Evolutionary conservation across 306 rosid genomes (phyloP), one percentile per base, ranked within the genome.

Genomic region (Prunus campanulata): DNA sequence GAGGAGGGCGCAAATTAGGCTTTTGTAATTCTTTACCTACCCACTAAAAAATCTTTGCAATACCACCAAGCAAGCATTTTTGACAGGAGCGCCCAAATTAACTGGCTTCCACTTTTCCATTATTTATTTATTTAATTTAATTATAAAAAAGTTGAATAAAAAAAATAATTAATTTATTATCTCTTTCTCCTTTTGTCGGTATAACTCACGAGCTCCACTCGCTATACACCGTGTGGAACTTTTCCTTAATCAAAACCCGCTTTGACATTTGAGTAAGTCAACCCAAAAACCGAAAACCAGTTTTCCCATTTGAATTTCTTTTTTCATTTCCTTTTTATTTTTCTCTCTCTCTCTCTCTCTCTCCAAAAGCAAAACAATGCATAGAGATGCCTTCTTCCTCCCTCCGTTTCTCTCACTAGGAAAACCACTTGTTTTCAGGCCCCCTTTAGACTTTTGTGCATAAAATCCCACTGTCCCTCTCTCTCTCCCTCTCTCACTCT

Each of bases 331-430:
- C 39, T 5, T 70, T 66, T 80, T 74, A 51, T 3, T 57, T 47
- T 11, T 74, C 29, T 13, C 47, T 39, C 44, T 39, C 44, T 39
- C 20, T 39, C 20, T 20, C 9, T 39, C 44, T 7, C 20, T 62
- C 3, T 9, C 11, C 47, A 35, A 32, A 24, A 39, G 7, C 4
- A 54, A 78, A 51, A 15, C 20, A 71, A 24, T 29, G 81, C 86
- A 83, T 83, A 83, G 88, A 88, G 91, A 88, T 85, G 86, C 91
- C 79, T 29, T 60, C 66, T 75, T 75, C 52, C 48, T 55, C 71
- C 11, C 75, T 48, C 54, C 10, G 62, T 48, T 52, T 76, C 54
- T 64, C 71, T 74, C 81, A 42, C 75, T 78, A 61, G 27, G 11
- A 27, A 52, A 63, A 6, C 72, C 72, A 51, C 72, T 61, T 69